phyloP scores from a whole-genome alignment of 805 yeast species.

The Cyberlindnera americana region DNA sequence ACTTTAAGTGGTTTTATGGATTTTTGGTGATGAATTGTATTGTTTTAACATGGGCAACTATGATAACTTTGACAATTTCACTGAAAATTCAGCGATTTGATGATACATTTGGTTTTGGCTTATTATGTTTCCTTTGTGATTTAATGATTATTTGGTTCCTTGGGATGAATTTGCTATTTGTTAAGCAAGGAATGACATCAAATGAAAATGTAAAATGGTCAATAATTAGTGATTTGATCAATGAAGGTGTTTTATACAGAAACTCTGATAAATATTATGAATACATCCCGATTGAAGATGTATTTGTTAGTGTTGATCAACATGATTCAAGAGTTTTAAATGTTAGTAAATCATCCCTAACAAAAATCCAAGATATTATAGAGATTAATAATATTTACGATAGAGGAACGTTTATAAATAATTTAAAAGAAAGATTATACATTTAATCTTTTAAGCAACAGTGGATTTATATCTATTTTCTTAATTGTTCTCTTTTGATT shows the following conservation, averaged over 20 bases:
- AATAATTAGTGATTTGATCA: conserved; percentile 49
- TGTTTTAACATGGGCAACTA: conserved; percentile 43
- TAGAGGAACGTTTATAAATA: conserved; percentile 17
- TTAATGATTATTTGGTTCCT: conserved; percentile 43
- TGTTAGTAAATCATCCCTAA: conserved; percentile 6
- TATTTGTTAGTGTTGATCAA: conserved; percentile 24
- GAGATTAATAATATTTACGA: conserved; percentile 24
- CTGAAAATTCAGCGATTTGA: conserved; percentile 5
- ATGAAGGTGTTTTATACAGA: conserved; percentile 35
- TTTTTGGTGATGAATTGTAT: conserved; percentile 50
- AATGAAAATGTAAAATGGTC: conserved; percentile 75
- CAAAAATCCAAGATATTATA: conserved; percentile 11
- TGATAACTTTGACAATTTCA: conserved; percentile 17
- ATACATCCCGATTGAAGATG: conserved; percentile 18
- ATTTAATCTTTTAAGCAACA: conserved; percentile 20
- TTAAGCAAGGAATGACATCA: conserved; percentile 69
- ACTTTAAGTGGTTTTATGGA: conserved; percentile 55
- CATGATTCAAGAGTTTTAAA: conserved; percentile 12
- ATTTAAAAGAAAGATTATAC: conserved; percentile 19
- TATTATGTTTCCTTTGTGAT: conserved; percentile 43
- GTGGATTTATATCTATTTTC: conserved; percentile 12
- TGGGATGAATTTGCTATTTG: conserved; percentile 43
- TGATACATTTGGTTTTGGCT: conserved; percentile 28
- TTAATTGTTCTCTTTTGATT: conserved; percentile 7
- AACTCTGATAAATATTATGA: conserved; percentile 16